These are phyloP conservation scores for Talaromyces sp. DNA, from an alignment of 2,329 filamentous ascomycete genomes.

Conservation along the genomic window DNA sequence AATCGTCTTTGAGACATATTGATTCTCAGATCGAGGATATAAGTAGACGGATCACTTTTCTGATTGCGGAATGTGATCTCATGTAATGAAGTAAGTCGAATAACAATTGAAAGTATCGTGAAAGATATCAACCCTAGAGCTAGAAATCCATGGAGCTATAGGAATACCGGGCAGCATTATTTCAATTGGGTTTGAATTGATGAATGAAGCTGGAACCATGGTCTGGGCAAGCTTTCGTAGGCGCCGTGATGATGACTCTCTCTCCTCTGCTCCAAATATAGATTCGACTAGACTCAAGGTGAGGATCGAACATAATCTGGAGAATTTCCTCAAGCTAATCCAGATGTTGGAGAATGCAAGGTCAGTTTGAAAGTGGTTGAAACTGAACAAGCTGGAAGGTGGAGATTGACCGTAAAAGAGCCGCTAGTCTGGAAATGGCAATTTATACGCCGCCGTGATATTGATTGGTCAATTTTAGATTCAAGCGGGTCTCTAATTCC, in stretches of 20 bases:
- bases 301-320: background rate
- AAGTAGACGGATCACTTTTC: background rate
- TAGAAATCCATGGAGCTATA: background rate
- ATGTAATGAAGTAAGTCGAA: background rate
- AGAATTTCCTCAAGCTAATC: background rate
- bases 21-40: background rate
- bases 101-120: background rate
- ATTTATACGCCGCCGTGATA: background rate
- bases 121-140: background rate
- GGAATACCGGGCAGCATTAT: background rate
- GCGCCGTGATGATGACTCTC: too few species aligned
- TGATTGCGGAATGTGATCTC: background rate
- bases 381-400: background rate
- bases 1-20: slow-evolving; percentile 17
- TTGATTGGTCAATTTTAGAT: background rate
- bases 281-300: background rate
- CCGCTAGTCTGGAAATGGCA: background rate
- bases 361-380: too few species aligned
- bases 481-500: background rate
- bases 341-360: background rate
- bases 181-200: background rate
- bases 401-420: background rate
- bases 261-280: background rate
- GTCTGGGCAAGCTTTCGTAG: background rate
- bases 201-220: background rate